phyloP scores from a whole-genome alignment of 306 rosid genomes.

The Quercus dentata region DNA sequence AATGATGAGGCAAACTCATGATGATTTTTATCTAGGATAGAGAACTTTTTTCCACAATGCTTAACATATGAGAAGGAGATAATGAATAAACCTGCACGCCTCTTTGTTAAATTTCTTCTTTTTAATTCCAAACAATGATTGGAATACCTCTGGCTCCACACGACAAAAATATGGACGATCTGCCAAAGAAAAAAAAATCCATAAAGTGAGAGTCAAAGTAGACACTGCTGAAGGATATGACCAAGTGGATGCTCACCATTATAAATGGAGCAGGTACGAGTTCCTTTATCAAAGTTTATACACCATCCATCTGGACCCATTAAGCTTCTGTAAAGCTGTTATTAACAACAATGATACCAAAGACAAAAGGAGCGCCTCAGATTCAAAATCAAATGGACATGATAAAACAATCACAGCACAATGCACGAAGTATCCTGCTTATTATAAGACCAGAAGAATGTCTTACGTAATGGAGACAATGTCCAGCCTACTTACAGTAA shows the following conservation, averaged over 20 bases:
- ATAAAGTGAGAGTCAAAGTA: neutral
- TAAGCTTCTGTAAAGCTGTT: conserved; percentile 84
- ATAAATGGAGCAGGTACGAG: conserved; percentile 82
- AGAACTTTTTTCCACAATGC: neutral
- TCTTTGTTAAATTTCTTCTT: conserved; percentile 69
- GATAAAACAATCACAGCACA: neutral
- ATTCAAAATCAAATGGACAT: neutral
- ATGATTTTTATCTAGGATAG: neutral
- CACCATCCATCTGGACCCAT: conserved; percentile 93
- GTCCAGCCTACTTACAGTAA: neutral
- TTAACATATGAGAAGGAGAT: neutral
- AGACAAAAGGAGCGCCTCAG: neutral
- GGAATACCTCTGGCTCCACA: conserved; percentile 62
- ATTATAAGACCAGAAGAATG: neutral
- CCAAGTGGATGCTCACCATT: conserved; percentile 34
- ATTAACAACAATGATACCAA: conserved; percentile 1
- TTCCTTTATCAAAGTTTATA: conserved; percentile 64
- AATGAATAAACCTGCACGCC: conserved; percentile 74
- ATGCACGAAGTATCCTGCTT: neutral
- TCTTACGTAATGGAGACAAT: neutral
- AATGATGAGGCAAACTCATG: conserved; percentile 11
- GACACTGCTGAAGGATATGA: conserved; percentile 4
- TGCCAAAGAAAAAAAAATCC: conserved; percentile 22
- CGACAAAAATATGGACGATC: conserved; percentile 96
- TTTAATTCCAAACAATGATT: conserved; percentile 57